Evolutionary conservation across 2,329 filamentous ascomycete species (phyloP), one percentile per base, ranked within the genome.

Genomic region (Sporothrix protearum): DNA sequence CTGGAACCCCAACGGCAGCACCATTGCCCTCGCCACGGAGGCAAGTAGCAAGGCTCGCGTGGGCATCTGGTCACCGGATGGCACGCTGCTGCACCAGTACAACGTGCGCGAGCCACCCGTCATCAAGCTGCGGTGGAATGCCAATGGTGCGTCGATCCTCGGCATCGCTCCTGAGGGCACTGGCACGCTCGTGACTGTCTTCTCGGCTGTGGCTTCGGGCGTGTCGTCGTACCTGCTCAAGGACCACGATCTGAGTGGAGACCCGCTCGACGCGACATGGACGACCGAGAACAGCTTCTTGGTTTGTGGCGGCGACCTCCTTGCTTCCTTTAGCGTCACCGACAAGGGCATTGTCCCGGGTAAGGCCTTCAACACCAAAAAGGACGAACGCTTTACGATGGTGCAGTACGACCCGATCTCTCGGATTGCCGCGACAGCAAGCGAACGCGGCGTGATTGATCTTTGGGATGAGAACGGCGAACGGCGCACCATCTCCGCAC

Each of bases 81-180:
- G 88, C 22, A 81, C 80, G 33, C 81, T 82, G 68, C 75, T 87
- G 30, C 82, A 87, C 66, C 82, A 84, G 28, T 86, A 88, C 78
- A 85, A 88, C 74, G 83, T 86, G 33, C 81, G 86, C 49, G 87
- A 89, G 75, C 83, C 87, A n/a, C 88, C 88, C 16, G 82, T 90
- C 64, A 85, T 88, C 75, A 89, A 88, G 77, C 80, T 90, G 28
- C 83, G 84, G 63, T 90, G 88, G 88, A 89, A 87, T 76, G 85
- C 85, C 1, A 83, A 80, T 74, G 85, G 85, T 73, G 82, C 83
- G 0, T 82, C 83, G n/a, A 82, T 89, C 42, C 80, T 91, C 16
- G 84, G 85, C 73, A 84, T 91, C 59, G 86, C 86, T 1, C 86
- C 87, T 0, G 84, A 86, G 71, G 85, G 85, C 68, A 82, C 80